A percentile compares a stretch with the other conserved stretches of the same genome.
These are phyloP conservation scores for Eucalyptus tenuipes DNA, from an alignment of 345 rosid species.

Conservation along the genomic window DNA sequence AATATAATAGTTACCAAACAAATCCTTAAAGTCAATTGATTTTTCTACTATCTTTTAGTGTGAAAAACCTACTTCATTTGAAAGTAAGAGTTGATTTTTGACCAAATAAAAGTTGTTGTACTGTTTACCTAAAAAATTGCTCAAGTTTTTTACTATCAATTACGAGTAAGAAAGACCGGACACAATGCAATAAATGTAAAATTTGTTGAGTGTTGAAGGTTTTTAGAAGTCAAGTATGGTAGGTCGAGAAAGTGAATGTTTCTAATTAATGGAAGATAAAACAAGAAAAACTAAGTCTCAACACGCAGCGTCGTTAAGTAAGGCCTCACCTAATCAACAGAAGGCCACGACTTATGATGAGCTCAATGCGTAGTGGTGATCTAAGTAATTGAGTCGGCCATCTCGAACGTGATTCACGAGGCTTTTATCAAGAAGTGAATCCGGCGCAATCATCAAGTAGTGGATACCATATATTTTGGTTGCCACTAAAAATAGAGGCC, in stretches of 20 bases:
- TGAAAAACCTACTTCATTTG: background rate
- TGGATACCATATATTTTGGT: background rate
- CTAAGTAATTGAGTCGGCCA: background rate
- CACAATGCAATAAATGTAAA: background rate
- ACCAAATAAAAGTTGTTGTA: background rate
- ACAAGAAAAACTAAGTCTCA: background rate
- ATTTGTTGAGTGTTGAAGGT: background rate
- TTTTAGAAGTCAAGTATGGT: background rate
- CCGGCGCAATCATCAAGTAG: fast-evolving
- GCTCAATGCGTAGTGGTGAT: background rate
- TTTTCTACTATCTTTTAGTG: background rate
- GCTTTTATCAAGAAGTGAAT: background rate
- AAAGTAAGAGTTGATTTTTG: background rate
- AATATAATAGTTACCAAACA: fast-evolving
- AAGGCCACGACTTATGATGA: background rate
- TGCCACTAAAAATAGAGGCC: background rate
- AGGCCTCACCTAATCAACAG: background rate
- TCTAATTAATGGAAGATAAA: too few species aligned
- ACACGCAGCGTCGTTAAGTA: fast-evolving
- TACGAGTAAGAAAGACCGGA: background rate
- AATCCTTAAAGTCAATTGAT: too few species aligned
- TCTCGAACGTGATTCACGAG: fast-evolving
- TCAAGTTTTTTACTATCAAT: background rate
- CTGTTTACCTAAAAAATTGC: background rate
- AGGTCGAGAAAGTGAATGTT: background rate